Conservation (phyloP, 2,329 filamentous ascomycete genomes). For the Dactylellina sp. region DNA sequence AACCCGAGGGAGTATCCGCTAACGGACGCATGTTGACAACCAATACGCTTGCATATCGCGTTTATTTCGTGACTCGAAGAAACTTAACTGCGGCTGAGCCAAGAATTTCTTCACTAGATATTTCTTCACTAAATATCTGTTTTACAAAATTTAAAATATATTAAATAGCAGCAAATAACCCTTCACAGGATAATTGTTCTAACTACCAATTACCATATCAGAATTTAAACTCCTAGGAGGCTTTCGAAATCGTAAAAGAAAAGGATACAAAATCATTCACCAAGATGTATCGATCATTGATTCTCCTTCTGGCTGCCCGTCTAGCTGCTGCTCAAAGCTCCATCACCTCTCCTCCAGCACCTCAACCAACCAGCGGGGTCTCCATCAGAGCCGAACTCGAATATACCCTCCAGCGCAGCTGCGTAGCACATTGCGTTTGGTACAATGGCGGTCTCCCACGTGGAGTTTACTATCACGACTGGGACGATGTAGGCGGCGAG, state of each 20-base stretch:
- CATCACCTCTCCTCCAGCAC: conserved; percentile 4
- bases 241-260: no score
- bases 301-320: conserved; percentile 24
- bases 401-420: conserved; percentile 54
- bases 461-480: conserved; percentile 53
- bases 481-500: conserved; percentile 59
- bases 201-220: no score
- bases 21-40: no score
- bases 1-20: no score
- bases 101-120: no score
- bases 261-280: not conserved
- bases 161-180: no score
- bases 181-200: no score
- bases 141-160: no score
- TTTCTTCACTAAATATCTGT: no score
- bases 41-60: conserved; percentile 20
- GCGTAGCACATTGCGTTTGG: conserved; percentile 59
- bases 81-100: conserved; percentile 29
- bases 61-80: conserved; percentile 4
- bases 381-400: conserved; percentile 13
- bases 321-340: conserved; percentile 12
- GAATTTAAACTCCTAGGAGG: no score
- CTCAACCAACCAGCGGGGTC: conserved; percentile 9
- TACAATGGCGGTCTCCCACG: conserved; percentile 59
- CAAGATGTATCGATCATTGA: conserved; percentile 14